A percentile compares a stretch with the other conserved stretches of the same genome.
These are phyloP conservation scores for Colletotrichum lindemuthianum DNA, from an alignment of 2,329 filamentous ascomycete genomes.

Conservation along the genomic window DNA sequence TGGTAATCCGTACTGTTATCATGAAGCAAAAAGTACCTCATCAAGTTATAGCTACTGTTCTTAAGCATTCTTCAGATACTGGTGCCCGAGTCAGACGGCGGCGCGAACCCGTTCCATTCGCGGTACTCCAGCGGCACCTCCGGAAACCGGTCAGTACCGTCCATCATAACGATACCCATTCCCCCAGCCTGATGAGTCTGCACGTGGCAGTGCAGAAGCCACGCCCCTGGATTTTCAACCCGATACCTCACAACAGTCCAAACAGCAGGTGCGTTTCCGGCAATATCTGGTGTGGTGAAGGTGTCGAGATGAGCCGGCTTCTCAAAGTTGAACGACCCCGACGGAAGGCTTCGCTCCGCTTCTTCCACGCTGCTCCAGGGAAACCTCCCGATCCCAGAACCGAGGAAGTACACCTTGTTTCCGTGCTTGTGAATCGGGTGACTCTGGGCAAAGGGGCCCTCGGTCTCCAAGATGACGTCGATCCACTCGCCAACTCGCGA, in stretches of 20 bases:
- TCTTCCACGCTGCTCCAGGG: not conserved
- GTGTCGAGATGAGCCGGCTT: constrained; percentile 53
- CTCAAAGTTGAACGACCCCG: constrained; percentile 52
- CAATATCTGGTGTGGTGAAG: constrained; percentile 10
- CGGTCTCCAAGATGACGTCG: constrained; percentile 12
- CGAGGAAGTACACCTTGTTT: constrained; percentile 8
- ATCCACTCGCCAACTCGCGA: constrained; percentile 1
- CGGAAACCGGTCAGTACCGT: constrained; percentile 52
- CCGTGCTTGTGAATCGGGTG: constrained; percentile 8
- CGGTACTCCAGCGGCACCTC: constrained; percentile 22
- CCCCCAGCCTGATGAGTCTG: constrained; percentile 57
- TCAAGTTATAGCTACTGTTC: not conserved
- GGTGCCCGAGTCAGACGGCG: not conserved
- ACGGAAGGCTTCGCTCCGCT: not conserved
- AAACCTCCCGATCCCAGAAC: not conserved
- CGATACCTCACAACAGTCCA: constrained; percentile 57
- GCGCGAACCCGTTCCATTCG: constrained; percentile 1
- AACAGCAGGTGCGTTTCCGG: constrained; percentile 9
- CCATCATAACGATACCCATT: constrained; percentile 58
- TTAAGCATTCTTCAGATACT: no score
- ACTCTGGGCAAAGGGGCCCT: constrained; percentile 16
- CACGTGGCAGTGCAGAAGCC: constrained; percentile 61
- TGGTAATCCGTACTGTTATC: no score
- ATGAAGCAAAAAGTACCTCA: not conserved
- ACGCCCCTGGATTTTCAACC: constrained; percentile 56